Evolutionary conservation across 2,329 filamentous ascomycete species (phyloP).

Genomic region (Cytospora paraplurivora): DNA sequence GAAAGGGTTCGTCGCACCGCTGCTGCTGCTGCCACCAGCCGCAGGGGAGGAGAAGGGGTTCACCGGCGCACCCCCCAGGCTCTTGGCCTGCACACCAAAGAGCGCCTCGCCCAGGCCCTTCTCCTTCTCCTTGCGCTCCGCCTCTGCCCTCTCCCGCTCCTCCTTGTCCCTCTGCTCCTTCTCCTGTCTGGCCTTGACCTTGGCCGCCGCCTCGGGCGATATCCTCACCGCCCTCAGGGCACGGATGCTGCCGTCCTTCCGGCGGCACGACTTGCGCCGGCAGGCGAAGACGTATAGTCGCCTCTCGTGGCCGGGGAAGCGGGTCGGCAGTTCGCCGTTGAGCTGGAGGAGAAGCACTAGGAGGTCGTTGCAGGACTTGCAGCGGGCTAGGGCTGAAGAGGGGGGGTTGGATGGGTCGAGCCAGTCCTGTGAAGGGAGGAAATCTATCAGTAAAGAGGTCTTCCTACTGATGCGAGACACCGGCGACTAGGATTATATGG

Average conservation of each 20-base stretch:
- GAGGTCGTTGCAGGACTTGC: conserved; percentile 80
- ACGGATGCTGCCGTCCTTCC: conserved; percentile 80
- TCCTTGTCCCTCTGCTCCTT: conserved; percentile 40
- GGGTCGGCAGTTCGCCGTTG: conserved; percentile 84
- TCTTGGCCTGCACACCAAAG: conserved; percentile 62
- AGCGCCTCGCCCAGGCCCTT: conserved; percentile 65
- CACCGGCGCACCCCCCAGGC: conserved; percentile 38
- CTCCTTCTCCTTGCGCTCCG: conserved; percentile 33
- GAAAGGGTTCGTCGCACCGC: conserved; percentile 45
- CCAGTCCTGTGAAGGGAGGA: conserved; percentile 67
- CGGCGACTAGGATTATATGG: neutral
- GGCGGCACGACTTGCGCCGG: conserved; percentile 73
- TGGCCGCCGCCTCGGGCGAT: conserved; percentile 43
- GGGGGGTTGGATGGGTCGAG: conserved; percentile 71
- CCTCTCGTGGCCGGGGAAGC: conserved; percentile 84
- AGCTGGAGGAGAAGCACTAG: conserved; percentile 88
- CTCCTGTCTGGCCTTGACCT: conserved; percentile 33
- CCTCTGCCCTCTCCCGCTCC: conserved; percentile 38
- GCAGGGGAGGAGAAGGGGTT: conserved; percentile 62
- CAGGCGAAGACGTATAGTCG: conserved; percentile 87
- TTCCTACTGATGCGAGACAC: neutral
- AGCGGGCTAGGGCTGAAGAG: conserved; percentile 76
- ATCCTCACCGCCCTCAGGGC: conserved; percentile 70
- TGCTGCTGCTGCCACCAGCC: conserved; percentile 39
- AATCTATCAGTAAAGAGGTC: conserved; percentile 29